These are phyloP conservation scores for Trametes versicolor DNA, from an alignment of 1,284 basidiomycete species.

Conservation along the genomic window DNA sequence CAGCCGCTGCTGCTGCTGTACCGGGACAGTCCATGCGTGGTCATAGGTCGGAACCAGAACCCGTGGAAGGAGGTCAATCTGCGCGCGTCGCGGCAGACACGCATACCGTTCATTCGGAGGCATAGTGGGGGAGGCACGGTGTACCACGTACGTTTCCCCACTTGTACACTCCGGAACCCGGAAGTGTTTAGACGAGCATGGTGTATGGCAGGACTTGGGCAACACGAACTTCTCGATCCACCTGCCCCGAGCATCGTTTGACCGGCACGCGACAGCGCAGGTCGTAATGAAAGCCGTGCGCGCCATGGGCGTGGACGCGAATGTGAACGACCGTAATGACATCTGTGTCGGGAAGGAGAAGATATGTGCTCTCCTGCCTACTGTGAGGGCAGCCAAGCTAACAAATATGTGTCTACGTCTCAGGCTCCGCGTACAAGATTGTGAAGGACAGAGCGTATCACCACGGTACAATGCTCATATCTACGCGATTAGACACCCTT, in stretches of 20 bases:
- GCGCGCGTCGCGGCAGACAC: conserved; percentile 55
- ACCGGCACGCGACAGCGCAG: conserved; percentile 82
- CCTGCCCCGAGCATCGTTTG: conserved; percentile 83
- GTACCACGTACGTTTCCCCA: conserved; percentile 82
- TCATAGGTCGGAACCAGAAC: conserved; percentile 98
- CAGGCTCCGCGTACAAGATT: conserved; percentile 98
- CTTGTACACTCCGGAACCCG: background rate
- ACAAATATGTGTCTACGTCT: conserved; percentile 68
- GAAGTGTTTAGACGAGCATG: background rate
- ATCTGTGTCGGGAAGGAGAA: conserved; percentile 86
- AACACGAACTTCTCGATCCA: conserved; percentile 99
- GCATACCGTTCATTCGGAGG: conserved; percentile 85
- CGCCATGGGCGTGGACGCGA: conserved; percentile 76
- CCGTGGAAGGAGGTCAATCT: conserved; percentile 98
- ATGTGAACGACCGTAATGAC: conserved; percentile 92
- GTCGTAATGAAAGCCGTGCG: conserved; percentile 84
- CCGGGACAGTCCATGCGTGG: conserved; percentile 89
- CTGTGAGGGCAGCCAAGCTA: conserved; percentile 10
- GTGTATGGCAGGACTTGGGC: conserved; percentile 82
- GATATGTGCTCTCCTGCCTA: conserved; percentile 62
- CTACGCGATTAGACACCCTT: conserved; percentile 76
- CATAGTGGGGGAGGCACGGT: conserved; percentile 98
- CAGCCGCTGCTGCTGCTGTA: conserved; percentile 89
- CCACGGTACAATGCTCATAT: conserved; percentile 99
- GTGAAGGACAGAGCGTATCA: conserved; percentile 93